Evolutionary conservation across 441 rosid species (phyloP).

Genomic region (Macaranga tanarius): DNA sequence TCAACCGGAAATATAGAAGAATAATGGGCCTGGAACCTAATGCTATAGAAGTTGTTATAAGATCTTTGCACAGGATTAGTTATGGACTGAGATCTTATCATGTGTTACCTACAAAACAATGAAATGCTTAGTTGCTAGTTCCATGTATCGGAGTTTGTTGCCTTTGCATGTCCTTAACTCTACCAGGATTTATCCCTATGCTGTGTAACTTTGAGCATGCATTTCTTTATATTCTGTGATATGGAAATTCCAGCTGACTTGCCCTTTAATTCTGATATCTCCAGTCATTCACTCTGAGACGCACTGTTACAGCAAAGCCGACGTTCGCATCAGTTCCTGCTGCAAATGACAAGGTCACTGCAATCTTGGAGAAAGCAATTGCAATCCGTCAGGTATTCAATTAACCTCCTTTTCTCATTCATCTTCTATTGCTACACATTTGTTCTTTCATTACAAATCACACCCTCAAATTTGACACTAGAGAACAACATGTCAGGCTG

Average conservation of each 20-base stretch:
- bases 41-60: too few species aligned
- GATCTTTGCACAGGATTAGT: too few species aligned
- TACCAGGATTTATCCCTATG: neutral
- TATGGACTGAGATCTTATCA: neutral
- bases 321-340: slow-evolving; percentile 35
- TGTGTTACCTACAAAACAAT: neutral
- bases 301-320: slow-evolving; percentile 44
- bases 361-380: slow-evolving; percentile 84
- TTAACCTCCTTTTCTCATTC: slow-evolving; percentile 3
- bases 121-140: too few species aligned
- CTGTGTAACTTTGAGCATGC: neutral
- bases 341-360: slow-evolving; percentile 61
- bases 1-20: neutral
- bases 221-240: neutral
- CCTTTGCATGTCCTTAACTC: neutral
- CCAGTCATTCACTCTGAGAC: slow-evolving; percentile 79
- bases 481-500: slow-evolving; percentile 50
- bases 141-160: neutral
- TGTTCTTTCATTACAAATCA: slow-evolving; percentile 17
- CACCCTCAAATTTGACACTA: slow-evolving; percentile 18
- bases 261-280: slow-evolving; percentile 1
- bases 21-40: too few species aligned
- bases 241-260: slow-evolving; percentile 7
- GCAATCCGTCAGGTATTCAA: slow-evolving; percentile 82
- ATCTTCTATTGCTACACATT: neutral